A percentile compares a stretch with the other conserved stretches of the same genome.
phyloP scores from a whole-genome alignment of 306 rosid species.

The Luffa acutangula region DNA sequence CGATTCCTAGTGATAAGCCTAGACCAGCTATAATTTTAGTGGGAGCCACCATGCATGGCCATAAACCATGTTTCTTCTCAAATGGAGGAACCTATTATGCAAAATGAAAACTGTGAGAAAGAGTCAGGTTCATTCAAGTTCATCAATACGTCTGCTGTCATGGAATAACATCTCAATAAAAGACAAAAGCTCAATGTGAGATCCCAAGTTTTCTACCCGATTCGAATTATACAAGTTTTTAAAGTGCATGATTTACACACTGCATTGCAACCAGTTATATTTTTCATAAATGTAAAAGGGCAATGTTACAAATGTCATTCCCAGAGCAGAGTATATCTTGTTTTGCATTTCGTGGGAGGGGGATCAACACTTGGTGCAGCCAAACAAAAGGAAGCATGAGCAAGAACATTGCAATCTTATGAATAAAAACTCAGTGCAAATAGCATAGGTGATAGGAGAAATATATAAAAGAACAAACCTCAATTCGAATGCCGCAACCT shows the following conservation, averaged over 20 bases:
- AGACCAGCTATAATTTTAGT: conserved; percentile 93
- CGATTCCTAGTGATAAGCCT: conserved; percentile 88
- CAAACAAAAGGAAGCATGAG: neutral
- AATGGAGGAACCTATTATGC: conserved; percentile 71
- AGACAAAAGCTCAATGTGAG: neutral
- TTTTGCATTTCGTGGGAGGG: neutral
- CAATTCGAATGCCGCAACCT: conserved; percentile 92
- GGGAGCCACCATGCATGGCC: conserved; percentile 98
- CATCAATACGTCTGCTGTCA: neutral
- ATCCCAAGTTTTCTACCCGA: neutral
- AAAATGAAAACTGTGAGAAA: neutral
- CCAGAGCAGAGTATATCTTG: neutral
- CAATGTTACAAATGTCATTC: neutral
- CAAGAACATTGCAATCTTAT: neutral
- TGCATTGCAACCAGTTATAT: neutral
- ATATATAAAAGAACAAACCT: conserved; percentile 40
- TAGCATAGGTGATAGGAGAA: neutral
- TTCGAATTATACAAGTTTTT: neutral
- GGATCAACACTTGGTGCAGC: neutral
- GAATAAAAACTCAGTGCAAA: neutral
- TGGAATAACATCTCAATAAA: neutral
- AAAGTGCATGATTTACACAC: neutral
- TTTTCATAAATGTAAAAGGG: neutral
- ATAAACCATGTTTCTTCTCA: conserved; percentile 53
- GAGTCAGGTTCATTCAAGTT: neutral